phyloP scores from a whole-genome alignment of 108 stramenopile species.

The Nitzschia sp. region DNA sequence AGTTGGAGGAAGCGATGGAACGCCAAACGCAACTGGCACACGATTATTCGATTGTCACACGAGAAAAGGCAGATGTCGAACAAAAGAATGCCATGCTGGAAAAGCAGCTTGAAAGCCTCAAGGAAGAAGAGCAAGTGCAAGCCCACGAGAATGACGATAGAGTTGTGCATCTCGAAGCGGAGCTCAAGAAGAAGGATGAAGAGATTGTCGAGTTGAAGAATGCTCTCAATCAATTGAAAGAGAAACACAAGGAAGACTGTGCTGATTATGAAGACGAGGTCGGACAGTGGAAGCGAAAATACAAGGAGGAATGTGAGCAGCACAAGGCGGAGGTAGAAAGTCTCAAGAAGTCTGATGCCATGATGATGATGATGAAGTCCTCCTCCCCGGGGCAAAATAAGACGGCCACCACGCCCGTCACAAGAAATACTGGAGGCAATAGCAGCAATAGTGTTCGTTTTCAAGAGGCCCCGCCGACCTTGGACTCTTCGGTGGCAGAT shows the following conservation, averaged over 20 bases:
- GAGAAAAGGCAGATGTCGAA: slow-evolving; percentile 17
- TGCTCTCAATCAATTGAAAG: not conserved
- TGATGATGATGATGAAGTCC: too few species aligned
- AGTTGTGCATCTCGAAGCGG: not conserved
- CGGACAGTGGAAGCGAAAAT: slow-evolving; percentile 2
- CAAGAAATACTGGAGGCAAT: not conserved
- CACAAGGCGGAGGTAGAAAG: not conserved
- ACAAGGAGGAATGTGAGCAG: not conserved
- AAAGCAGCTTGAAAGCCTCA: slow-evolving; percentile 3
- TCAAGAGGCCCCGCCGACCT: slow-evolving; percentile 8
- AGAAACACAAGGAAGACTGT: not conserved
- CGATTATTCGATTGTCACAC: slow-evolving; percentile 6
- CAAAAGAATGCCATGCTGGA: slow-evolving; percentile 4
- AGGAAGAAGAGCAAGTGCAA: not conserved
- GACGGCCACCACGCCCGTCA: not conserved
- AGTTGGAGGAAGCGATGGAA: slow-evolving; percentile 16
- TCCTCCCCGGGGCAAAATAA: not conserved
- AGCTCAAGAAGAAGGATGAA: not conserved
- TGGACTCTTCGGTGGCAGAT: slow-evolving; percentile 34
- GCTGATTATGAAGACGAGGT: not conserved
- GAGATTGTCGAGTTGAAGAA: not conserved
- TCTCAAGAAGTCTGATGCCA: not conserved
- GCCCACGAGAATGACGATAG: not conserved
- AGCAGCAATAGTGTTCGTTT: not conserved
- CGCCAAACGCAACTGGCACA: slow-evolving; percentile 14